Evolutionary conservation across 2,329 filamentous ascomycete species (phyloP).

Genomic region (Penicillium brasilianum): DNA sequence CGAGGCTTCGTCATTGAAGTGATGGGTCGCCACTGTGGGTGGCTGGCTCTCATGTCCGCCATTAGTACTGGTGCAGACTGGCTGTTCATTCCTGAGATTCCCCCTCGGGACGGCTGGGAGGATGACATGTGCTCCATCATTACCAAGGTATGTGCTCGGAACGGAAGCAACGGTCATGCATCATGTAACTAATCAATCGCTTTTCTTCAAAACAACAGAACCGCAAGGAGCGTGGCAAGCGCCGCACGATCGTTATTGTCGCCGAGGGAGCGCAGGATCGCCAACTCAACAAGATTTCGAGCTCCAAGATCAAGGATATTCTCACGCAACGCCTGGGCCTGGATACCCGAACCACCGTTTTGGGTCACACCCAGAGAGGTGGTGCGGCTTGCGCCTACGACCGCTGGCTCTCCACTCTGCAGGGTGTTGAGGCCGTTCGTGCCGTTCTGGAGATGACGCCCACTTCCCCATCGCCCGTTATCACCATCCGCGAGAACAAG

Average conservation of each 20-base stretch:
- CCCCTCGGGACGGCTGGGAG: slow-evolving; percentile 84
- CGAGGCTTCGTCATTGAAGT: slow-evolving; percentile 97
- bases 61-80: slow-evolving; percentile 96
- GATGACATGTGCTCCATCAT: slow-evolving; percentile 84
- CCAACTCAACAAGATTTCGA: slow-evolving; percentile 80
- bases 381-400: slow-evolving; percentile 93
- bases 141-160: slow-evolving; percentile 60
- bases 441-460: slow-evolving; percentile 89
- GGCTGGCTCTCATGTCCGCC: slow-evolving; percentile 94
- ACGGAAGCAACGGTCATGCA: background rate
- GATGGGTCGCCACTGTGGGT: slow-evolving; percentile 97
- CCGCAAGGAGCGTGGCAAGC: slow-evolving; percentile 78
- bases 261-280: slow-evolving; percentile 91
- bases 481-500: slow-evolving; percentile 97
- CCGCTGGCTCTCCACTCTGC: slow-evolving; percentile 87
- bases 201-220: slow-evolving; percentile 60
- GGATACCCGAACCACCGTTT: slow-evolving; percentile 91
- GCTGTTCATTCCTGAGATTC: slow-evolving; percentile 95
- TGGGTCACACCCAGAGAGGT: slow-evolving; percentile 97
- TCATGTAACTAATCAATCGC: background rate
- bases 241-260: slow-evolving; percentile 97
- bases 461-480: slow-evolving; percentile 88
- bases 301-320: slow-evolving; percentile 81
- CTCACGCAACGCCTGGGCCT: slow-evolving; percentile 80
- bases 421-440: slow-evolving; percentile 92